phyloP scores from a whole-genome alignment of 495 filamentous ascomycete species.

The Aspergillus ostianus region DNA sequence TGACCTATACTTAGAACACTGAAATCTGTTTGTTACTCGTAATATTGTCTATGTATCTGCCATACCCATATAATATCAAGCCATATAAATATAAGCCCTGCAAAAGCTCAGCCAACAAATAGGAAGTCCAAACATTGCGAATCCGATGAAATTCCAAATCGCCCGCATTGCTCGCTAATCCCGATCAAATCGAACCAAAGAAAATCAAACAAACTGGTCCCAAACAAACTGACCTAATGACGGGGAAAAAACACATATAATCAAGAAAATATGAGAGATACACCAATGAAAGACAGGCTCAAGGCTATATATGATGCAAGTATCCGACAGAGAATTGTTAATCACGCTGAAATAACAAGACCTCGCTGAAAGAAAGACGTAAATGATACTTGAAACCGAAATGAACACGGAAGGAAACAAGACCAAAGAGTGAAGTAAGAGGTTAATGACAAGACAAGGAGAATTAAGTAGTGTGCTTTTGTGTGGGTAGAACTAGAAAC shows the following conservation, averaged over 20 bases:
- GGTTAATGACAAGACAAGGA: not conserved
- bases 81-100: not conserved
- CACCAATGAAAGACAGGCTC: not conserved
- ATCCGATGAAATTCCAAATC: not conserved
- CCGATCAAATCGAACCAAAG: not conserved
- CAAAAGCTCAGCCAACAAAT: not conserved
- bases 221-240: not conserved
- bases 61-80: not conserved
- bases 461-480: not conserved
- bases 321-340: not conserved
- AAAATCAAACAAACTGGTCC: not conserved
- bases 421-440: not conserved
- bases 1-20: no score
- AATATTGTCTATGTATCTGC: not conserved
- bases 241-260: not conserved
- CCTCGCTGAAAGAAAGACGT: not conserved
- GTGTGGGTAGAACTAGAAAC: slow-evolving; percentile 55
- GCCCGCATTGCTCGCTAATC: not conserved
- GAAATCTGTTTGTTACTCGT: not conserved
- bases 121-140: not conserved
- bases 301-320: not conserved
- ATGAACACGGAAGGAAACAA: not conserved
- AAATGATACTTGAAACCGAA: not conserved
- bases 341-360: not conserved
- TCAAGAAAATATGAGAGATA: not conserved